These are phyloP conservation scores for Colletotrichum sidae DNA, from an alignment of 2,329 filamentous ascomycete genomes.

Conservation along the genomic window DNA sequence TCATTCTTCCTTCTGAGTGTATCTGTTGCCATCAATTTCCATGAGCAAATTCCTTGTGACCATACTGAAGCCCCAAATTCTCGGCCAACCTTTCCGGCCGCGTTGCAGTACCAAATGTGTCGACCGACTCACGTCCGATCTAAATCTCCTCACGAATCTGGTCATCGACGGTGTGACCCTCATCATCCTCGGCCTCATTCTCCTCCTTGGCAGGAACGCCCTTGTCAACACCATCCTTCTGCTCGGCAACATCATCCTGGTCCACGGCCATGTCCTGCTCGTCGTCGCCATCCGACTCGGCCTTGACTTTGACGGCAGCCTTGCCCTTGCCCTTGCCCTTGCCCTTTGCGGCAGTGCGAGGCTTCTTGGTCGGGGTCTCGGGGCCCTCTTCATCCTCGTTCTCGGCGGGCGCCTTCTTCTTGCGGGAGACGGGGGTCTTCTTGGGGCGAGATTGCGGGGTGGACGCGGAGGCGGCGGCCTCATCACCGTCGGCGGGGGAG, in stretches of 20 bases:
- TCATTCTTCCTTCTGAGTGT: no score
- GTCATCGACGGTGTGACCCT: no score
- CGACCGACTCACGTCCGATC: no score
- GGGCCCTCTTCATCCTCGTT: slow-evolving; percentile 3
- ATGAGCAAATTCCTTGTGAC: no score
- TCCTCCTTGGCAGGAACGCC: neutral
- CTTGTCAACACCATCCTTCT: neutral
- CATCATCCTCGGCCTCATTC: neutral
- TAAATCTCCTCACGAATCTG: no score
- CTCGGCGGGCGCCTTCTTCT: slow-evolving; percentile 24
- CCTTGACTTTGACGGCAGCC: neutral
- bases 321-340: slow-evolving; percentile 8
- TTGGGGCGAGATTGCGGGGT: slow-evolving; percentile 4
- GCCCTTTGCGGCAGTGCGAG: slow-evolving; percentile 1
- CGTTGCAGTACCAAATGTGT: no score
- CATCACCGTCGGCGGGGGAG: neutral
- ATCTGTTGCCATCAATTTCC: no score
- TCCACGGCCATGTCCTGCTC: neutral
- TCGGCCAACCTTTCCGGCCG: no score
- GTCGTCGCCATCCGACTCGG: neutral
- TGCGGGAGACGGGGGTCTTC: slow-evolving; percentile 21
- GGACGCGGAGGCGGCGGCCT: neutral
- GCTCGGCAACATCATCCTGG: neutral
- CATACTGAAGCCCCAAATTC: no score
- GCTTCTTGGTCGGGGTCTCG: slow-evolving; percentile 20